phyloP scores from a whole-genome alignment of 768 basidiomycete genomes.

The Tephrocybe sp. region DNA sequence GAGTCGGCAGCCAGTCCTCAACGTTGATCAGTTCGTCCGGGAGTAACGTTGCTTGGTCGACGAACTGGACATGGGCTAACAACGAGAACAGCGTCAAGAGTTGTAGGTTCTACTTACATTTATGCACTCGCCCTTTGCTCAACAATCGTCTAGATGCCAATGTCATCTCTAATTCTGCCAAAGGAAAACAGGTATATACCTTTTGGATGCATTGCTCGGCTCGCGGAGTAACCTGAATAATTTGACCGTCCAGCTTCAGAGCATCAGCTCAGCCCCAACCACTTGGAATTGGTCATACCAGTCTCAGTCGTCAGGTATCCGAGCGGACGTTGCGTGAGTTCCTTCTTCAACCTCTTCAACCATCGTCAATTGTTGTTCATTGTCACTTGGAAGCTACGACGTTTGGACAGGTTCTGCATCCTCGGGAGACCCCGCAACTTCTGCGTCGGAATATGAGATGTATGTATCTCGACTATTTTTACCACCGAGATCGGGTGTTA shows the following conservation, averaged over 20 bases:
- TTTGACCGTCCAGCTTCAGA: too few species aligned
- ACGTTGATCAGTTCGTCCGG: slow-evolving; percentile 39
- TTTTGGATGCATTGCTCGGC: too few species aligned
- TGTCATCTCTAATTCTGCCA: slow-evolving; percentile 39
- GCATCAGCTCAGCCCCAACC: slow-evolving; percentile 35
- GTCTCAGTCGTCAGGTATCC: slow-evolving; percentile 39
- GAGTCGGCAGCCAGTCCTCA: slow-evolving; percentile 46
- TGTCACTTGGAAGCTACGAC: slow-evolving; percentile 37
- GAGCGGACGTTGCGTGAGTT: slow-evolving; percentile 54
- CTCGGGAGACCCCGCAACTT: slow-evolving; percentile 43
- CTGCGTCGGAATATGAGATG: slow-evolving; percentile 53
- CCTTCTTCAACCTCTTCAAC: not conserved
- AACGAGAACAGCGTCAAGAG: slow-evolving; percentile 51
- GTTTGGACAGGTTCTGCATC: slow-evolving; percentile 49
- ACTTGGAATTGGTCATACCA: slow-evolving; percentile 51
- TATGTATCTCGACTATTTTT: slow-evolving; percentile 21
- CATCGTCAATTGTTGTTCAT: not conserved
- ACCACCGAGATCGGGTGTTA: not conserved
- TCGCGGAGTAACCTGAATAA: too few species aligned
- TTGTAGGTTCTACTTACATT: slow-evolving; percentile 33
- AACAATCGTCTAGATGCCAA: slow-evolving; percentile 45
- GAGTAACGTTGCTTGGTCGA: slow-evolving; percentile 47
- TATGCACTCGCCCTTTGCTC: not conserved
- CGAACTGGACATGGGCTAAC: slow-evolving; percentile 51
- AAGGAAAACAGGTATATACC: slow-evolving; percentile 48